These are phyloP conservation scores for Juncus effusus DNA, from an alignment of 176 grass and related monocot species.

Conservation along the genomic window DNA sequence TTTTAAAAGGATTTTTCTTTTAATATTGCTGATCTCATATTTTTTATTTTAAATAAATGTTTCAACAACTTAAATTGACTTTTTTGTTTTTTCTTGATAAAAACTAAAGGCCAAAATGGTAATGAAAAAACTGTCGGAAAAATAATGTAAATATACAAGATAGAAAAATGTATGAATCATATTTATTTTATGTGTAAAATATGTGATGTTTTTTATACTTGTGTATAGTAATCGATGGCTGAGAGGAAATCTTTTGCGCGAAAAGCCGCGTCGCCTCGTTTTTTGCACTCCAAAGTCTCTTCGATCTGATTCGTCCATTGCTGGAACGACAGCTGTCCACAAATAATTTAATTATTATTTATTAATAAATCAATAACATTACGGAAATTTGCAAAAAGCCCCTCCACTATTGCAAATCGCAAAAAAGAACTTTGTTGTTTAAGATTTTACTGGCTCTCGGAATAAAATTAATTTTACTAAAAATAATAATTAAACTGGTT, in stretches of 20 bases:
- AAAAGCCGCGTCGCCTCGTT: slow-evolving; percentile 54
- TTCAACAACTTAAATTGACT: no score
- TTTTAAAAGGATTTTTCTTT: no score
- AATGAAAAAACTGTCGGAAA: no score
- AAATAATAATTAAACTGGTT: no score
- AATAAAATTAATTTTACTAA: no score
- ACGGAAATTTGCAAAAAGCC: not conserved
- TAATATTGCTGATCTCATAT: no score
- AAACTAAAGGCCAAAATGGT: no score
- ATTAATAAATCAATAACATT: not conserved
- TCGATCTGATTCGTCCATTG: slow-evolving; percentile 74
- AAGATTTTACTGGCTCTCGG: no score
- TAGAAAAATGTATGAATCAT: slow-evolving; percentile 13
- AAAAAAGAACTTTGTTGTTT: not conserved
- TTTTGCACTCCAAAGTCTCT: slow-evolving; percentile 54
- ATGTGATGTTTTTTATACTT: slow-evolving; percentile 32
- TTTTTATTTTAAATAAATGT: no score
- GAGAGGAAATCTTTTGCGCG: slow-evolving; percentile 57
- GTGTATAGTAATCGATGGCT: slow-evolving; percentile 52
- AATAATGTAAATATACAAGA: no score
- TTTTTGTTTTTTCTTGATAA: no score
- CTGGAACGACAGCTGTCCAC: slow-evolving; percentile 64
- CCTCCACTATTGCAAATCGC: not conserved
- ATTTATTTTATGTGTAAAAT: not conserved
- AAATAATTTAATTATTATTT: slow-evolving; percentile 6